These are phyloP conservation scores for Zymoseptoria tritici DNA, from an alignment of 2,329 filamentous ascomycete genomes.

Conservation along the genomic window DNA sequence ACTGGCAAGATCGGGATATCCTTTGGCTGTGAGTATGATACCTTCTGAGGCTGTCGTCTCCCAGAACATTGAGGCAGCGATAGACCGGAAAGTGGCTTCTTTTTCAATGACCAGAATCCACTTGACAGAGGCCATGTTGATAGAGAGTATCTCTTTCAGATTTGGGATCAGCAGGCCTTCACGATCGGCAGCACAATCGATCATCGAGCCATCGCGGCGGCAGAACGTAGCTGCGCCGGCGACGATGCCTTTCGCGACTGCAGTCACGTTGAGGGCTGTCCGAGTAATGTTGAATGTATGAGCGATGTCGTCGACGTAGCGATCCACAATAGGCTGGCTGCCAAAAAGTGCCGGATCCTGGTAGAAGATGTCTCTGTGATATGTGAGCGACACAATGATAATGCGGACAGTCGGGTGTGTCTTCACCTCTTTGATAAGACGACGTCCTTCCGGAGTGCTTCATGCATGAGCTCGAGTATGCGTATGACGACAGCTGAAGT, in stretches of 20 bases:
- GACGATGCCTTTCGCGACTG: constrained; percentile 65
- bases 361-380: constrained; percentile 67
- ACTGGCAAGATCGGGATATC: constrained; percentile 70
- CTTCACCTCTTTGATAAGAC: constrained; percentile 50
- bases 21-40: constrained; percentile 68
- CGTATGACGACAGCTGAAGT: constrained; percentile 46
- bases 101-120: constrained; percentile 76
- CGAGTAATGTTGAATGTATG: constrained; percentile 60
- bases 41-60: constrained; percentile 46
- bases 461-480: constrained; percentile 49
- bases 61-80: constrained; percentile 54
- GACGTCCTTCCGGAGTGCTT: constrained; percentile 41
- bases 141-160: constrained; percentile 39
- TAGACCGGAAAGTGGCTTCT: constrained; percentile 69
- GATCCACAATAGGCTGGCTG: constrained; percentile 61
- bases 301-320: constrained; percentile 66
- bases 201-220: constrained; percentile 38
- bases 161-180: constrained; percentile 57
- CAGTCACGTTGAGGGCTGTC: constrained; percentile 62
- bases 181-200: constrained; percentile 35
- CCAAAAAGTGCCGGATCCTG: constrained; percentile 65
- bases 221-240: constrained; percentile 50
- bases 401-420: neutral
- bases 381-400: neutral
- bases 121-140: constrained; percentile 44